A percentile compares a stretch with the other conserved stretches of the same genome.
Evolutionary conservation across 345 rosid species (phyloP).

Genomic region (Eucalyptus virginea): DNA sequence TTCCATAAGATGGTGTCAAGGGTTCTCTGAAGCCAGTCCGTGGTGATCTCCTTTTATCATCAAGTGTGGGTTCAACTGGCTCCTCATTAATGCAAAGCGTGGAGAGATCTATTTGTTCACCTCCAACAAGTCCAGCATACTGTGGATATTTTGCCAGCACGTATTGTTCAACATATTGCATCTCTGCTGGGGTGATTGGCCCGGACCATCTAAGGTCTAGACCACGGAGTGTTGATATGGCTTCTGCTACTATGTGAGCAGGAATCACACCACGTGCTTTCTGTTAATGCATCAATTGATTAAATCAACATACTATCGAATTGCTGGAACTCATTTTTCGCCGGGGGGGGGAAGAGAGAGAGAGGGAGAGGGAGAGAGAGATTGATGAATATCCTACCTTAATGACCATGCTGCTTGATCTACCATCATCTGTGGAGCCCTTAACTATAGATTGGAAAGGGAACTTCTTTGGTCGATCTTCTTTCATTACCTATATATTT

Average conservation of each 20-base stretch:
- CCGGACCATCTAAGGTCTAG: slow-evolving; percentile 69
- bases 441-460: slow-evolving; percentile 29
- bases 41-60: slow-evolving; percentile 30
- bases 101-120: slow-evolving; percentile 35
- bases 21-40: slow-evolving; percentile 19
- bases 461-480: slow-evolving; percentile 23
- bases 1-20: slow-evolving; percentile 11
- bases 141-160: slow-evolving; percentile 63
- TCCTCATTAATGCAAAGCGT: slow-evolving; percentile 45
- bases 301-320: neutral
- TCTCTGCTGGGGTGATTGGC: slow-evolving; percentile 60
- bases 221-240: slow-evolving; percentile 57
- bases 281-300: slow-evolving; percentile 10
- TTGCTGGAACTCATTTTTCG: neutral
- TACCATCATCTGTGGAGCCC: slow-evolving; percentile 23
- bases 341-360: too few relatives aligned
- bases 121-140: slow-evolving; percentile 43
- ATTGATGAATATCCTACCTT: slow-evolving; percentile 24
- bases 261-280: slow-evolving; percentile 52
- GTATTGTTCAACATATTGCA: slow-evolving; percentile 56
- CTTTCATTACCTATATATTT: slow-evolving; percentile 14
- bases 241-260: slow-evolving; percentile 67
- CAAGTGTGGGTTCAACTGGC: slow-evolving; percentile 12
- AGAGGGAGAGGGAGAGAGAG: neutral
- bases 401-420: slow-evolving; percentile 56